These are phyloP conservation scores for Teratosphaeria zuluensis DNA, from an alignment of 2,329 filamentous ascomycete genomes.

Conservation along the genomic window DNA sequence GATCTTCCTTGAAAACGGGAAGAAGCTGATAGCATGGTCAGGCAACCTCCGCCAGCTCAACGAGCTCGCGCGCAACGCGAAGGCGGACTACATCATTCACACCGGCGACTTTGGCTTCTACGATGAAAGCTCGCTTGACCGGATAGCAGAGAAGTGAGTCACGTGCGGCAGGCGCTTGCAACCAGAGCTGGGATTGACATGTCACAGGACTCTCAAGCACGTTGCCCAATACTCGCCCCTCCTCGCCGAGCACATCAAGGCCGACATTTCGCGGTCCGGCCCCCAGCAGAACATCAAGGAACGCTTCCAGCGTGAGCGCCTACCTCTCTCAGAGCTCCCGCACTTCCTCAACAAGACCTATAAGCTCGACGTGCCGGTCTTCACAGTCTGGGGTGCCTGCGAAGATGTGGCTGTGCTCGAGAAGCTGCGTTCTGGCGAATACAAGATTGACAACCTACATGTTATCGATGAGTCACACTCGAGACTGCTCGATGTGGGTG, in stretches of 20 bases:
- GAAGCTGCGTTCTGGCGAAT: slow-evolving; percentile 94
- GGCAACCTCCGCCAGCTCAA: slow-evolving; percentile 93
- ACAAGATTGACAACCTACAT: slow-evolving; percentile 94
- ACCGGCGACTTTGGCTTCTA: slow-evolving; percentile 99
- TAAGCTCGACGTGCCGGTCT: slow-evolving; percentile 91
- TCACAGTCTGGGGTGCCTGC: slow-evolving; percentile 97
- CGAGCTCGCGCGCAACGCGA: slow-evolving; percentile 87
- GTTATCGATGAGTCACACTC: slow-evolving; percentile 98
- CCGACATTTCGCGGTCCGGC: slow-evolving; percentile 56
- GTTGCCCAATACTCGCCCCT: slow-evolving; percentile 97
- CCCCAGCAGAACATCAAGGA: slow-evolving; percentile 66
- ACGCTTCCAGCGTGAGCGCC: slow-evolving; percentile 68
- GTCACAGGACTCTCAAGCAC: slow-evolving; percentile 78
- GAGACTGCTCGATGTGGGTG: slow-evolving; percentile 85
- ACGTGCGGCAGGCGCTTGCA: neutral
- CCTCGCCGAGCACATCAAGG: slow-evolving; percentile 66
- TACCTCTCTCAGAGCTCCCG: slow-evolving; percentile 86
- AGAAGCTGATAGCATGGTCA: slow-evolving; percentile 31
- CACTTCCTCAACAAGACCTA: slow-evolving; percentile 79
- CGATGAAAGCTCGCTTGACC: slow-evolving; percentile 87
- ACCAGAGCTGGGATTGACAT: neutral
- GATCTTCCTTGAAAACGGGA: neutral
- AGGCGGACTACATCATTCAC: slow-evolving; percentile 94
- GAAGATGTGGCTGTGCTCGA: slow-evolving; percentile 96
- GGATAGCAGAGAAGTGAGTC: slow-evolving; percentile 92